Evolutionary conservation across 805 yeast species (phyloP), one percentile per base, ranked within the genome.

Genomic region (Lachancea cidri): DNA sequence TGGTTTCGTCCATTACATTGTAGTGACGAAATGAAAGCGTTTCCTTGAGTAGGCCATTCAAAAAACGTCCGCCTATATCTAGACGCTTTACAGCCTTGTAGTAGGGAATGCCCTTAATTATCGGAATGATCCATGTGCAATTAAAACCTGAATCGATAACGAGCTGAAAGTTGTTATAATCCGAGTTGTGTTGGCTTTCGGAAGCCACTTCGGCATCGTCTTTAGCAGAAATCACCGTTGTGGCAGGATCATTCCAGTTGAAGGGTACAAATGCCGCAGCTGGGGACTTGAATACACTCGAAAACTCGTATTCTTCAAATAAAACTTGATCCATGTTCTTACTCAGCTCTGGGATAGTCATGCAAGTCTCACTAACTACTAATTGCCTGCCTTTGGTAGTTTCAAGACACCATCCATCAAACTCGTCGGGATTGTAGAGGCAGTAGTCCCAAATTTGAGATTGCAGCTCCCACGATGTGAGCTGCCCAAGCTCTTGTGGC

Each of bases 231-330:
- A 55, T 41, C 6, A 44, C 42, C 4, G 38, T 36, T 4, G 47
- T 36, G 4, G 38, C 39, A 3, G 46, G 41, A 4, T 27, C 34
- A 11, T 36, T 35, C 36, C 65, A 64, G 38, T 72, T 68, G 80
- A 87, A 85, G 2, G 89, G 88, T 2, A 77, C 72, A 43, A 80
- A 70, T 0, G 77, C 71, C 2, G 75, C 79, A 0, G 77, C 71
- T 0, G 84, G 76, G 17, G 85, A 75, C 44, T 95, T 71, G 48
- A 80, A 83, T 44, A 85, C 73, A 24, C 78, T 74, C 11, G 71
- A 71, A 55, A 93, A 84, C 3, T 86, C 95, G 56, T 82, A 93
- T 56, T 93, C 98, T 61, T 93, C 99, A 65, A 94, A 91, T 0
- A 93, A 74, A 0, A 93, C 83, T 64, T 88, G 96, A 59, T 93